Evolutionary conservation across 2,329 filamentous ascomycete genomes (phyloP).

Genomic region (Arthrobotrys entomopaga): DNA sequence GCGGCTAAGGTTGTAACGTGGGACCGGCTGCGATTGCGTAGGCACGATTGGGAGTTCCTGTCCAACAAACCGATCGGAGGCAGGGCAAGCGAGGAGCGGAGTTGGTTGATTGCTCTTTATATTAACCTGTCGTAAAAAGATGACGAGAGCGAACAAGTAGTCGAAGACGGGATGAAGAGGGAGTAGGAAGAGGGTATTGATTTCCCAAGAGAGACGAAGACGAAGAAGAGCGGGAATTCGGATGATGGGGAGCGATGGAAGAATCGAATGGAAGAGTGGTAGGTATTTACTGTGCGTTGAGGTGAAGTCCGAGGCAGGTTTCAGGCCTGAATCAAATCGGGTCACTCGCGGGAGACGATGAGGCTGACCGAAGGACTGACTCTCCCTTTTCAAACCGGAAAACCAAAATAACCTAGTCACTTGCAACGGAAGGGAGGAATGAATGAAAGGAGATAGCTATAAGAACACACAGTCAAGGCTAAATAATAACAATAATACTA

Average conservation of each 20-base stretch:
- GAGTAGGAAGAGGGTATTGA: neutral
- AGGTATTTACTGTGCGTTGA: slow-evolving; percentile 13
- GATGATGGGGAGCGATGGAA: neutral
- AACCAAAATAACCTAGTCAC: neutral
- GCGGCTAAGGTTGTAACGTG: slow-evolving; percentile 20
- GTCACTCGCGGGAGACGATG: slow-evolving; percentile 27
- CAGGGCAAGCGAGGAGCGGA: slow-evolving; percentile 6
- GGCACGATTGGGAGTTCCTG: neutral
- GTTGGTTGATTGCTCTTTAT: neutral
- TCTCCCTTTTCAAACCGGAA: no score
- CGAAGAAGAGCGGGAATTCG: neutral
- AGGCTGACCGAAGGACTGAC: slow-evolving; percentile 28
- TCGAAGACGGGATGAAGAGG: no score
- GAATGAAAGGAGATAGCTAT: slow-evolving; percentile 8
- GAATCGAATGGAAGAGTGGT: no score
- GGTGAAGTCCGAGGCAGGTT: neutral
- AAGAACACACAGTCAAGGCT: slow-evolving; percentile 9
- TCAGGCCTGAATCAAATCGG: slow-evolving; percentile 34
- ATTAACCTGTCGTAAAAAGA: neutral
- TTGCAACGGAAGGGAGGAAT: neutral
- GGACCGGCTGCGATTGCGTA: slow-evolving; percentile 37
- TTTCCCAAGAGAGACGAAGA: neutral
- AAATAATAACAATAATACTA: neutral
- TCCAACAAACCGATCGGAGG: slow-evolving; percentile 46
- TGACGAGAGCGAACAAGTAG: slow-evolving; percentile 3